These are phyloP conservation scores for Blastobotrys chiropterorum DNA, from an alignment of 805 yeast genomes.

Conservation along the genomic window DNA sequence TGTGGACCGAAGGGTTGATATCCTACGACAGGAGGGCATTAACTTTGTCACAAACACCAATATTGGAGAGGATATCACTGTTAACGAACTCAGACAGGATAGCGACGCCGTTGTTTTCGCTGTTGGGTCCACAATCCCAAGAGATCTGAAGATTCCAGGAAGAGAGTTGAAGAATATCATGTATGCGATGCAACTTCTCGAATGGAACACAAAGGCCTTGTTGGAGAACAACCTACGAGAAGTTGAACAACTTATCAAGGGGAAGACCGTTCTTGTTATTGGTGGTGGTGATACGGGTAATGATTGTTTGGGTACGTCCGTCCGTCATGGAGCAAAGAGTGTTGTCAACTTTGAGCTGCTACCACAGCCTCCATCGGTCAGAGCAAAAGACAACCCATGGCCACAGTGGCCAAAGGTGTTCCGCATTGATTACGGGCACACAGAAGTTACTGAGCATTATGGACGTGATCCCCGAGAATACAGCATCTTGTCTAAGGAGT, in stretches of 20 bases:
- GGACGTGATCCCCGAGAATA: constrained; percentile 98
- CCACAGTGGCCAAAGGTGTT: constrained; percentile 99
- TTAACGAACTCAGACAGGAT: constrained; percentile 55
- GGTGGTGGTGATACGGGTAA: constrained; percentile 99
- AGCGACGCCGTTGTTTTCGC: constrained; percentile 86
- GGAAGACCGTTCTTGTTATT: constrained; percentile 89
- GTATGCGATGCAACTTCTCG: constrained; percentile 89
- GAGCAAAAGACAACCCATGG: constrained; percentile 97
- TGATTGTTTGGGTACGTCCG: constrained; percentile 96
- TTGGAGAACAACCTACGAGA: constrained; percentile 74
- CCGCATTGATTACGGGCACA: constrained; percentile 96
- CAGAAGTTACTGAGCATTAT: constrained; percentile 89
- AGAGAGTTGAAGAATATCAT: constrained; percentile 85
- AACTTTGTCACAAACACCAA: constrained; percentile 69
- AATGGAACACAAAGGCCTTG: constrained; percentile 83
- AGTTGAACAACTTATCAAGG: constrained; percentile 63
- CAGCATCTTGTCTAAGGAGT: constrained; percentile 90
- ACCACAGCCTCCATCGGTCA: constrained; percentile 81
- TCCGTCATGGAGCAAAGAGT: constrained; percentile 94
- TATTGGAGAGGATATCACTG: constrained; percentile 75
- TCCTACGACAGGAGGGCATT: constrained; percentile 86
- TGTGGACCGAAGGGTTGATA: constrained; percentile 88
- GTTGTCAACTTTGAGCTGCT: constrained; percentile 90
- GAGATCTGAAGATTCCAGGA: constrained; percentile 92
- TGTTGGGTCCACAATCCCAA: constrained; percentile 93